Base-by-base conservation (phyloP, 2,329 filamentous ascomycete species). In the Dendryphion nanum region DNA sequence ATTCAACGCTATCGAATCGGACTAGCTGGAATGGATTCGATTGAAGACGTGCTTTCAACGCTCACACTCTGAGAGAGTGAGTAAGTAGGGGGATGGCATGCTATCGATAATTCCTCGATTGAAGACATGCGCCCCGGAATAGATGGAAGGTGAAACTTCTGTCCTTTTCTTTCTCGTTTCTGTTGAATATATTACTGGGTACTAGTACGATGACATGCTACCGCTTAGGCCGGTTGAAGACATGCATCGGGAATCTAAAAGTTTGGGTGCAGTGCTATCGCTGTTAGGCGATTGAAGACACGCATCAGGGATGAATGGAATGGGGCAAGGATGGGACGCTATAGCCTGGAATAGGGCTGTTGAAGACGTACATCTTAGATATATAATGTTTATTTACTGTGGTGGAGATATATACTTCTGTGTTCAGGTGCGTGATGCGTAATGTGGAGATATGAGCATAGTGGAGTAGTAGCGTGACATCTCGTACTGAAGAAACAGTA, bases 11-110 rank as follows among this genome's bases (percentile, higher is more conserved):
- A 62, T 50, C 41, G 33, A 38, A 31, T 41, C 23, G 21, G 31
- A 10, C 19, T n/a, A n/a, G n/a, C n/a, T n/a, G 10, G 8, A 30
- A 14, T 37, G 38, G 31, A 35, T 42, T 45, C 44, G 47, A 37
- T 60, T 37, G 41, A 59, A 60, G 52, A 60, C 53, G 53, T 51
- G 44, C 52, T 50, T 48, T 29, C 16, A 12, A 24, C 7, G 29
- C 17, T 33, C 29, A 23, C 4, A 30, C 14, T 33, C 21, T 28
- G 33, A 26, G 17, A 42, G 41, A 21, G 35, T 24, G 15, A 36
- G 26, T 12, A 30, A 30, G 30, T 8, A 15, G 28, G n/a, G 31
- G 6, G 19, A 18, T 38, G 37, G 4, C 12, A 40, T 40, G 40
- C 39, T 43, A 45, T 37, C 42, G 37, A 33, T n/a, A n/a, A n/a